Evolutionary conservation across 345 rosid species (phyloP), one percentile per base, ranked within the genome.

Genomic region (Ceriops decandra): DNA sequence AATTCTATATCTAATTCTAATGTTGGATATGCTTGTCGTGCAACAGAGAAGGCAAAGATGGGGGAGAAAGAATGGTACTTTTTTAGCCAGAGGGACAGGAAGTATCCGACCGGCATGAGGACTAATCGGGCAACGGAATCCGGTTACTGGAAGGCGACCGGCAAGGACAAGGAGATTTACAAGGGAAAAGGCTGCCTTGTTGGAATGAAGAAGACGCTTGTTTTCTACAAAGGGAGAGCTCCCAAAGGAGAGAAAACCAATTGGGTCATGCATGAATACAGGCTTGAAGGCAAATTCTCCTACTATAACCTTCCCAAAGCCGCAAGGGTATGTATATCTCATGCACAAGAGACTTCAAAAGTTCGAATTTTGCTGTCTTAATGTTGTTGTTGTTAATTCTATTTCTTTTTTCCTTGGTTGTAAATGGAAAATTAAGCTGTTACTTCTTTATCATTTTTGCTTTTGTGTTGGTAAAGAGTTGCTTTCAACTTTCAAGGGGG

Each of bases 201-300:
- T 59, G 99, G 99, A 62, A 95, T 95, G 99, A 95, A 95, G 86
- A 95, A 95, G 82, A 95, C 99, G 6, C 98, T 95, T 71, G 99
- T 95, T 27, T 95, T 95, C 76, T 95, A 95, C 81, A 79, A 5
- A 77, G 99, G 99, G 10, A 83, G 99, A 84, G 99, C 99, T 59
- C 99, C 99, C 0, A 95, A 84, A 82, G 99, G 99, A 57, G 99
- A 90, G 82, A 95, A 95, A 72, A 82, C 89, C 30, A 91, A 86
- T 58, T 95, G 99, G 99, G 92, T 95, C 38, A 91, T 91, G 95
- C 99, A 95, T 82, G 99, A 95, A 59, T 95, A 72, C 57, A 85
- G 99, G 47, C 88, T 95, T 21, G 96, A 95, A 68, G 99, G 96
- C 77, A 84, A 86, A 76, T 83, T 86, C 79, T 82, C 96, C 10